phyloP scores from a whole-genome alignment of 2,329 filamentous ascomycete species.

The Colletotrichum karsti region DNA sequence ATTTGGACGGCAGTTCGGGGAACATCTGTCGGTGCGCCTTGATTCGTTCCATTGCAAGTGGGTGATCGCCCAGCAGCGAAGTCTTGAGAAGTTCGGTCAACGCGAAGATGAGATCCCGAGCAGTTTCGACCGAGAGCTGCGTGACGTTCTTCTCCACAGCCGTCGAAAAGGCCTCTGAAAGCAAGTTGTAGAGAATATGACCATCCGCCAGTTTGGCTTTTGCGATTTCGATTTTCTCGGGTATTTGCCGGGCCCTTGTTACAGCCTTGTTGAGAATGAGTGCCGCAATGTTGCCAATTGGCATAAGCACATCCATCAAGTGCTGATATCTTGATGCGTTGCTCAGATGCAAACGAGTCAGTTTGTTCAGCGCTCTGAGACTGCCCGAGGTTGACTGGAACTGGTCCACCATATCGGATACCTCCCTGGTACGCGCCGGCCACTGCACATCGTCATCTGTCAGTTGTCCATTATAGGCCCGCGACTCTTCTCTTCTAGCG shows the following conservation, averaged over 20 bases:
- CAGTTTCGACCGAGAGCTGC: constrained; percentile 55
- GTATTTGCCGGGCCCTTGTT: constrained; percentile 10
- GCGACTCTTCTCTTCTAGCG: constrained; percentile 33
- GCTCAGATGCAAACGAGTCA: constrained; percentile 50
- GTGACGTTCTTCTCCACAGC: constrained; percentile 66
- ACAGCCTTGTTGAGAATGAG: constrained; percentile 41
- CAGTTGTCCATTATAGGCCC: constrained; percentile 16
- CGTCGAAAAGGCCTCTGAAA: constrained; percentile 50
- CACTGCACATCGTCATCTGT: constrained; percentile 39
- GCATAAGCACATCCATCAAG: constrained; percentile 51
- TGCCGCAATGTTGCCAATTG: constrained; percentile 44
- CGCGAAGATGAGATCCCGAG: constrained; percentile 45
- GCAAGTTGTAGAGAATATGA: constrained; percentile 51
- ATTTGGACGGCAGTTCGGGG: constrained; percentile 47
- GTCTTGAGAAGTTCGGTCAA: constrained; percentile 54
- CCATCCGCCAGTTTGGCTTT: constrained; percentile 47
- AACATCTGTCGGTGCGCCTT: constrained; percentile 40
- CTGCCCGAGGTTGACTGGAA: constrained; percentile 51
- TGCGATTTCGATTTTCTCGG: constrained; percentile 33
- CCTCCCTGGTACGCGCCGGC: constrained; percentile 29
- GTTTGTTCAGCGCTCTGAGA: constrained; percentile 50
- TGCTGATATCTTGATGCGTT: constrained; percentile 56
- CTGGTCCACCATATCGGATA: constrained; percentile 48
- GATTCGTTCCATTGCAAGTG: constrained; percentile 43
- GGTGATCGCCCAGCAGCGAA: constrained; percentile 47